These are phyloP conservation scores for Neofusicoccum cordaticola DNA, from an alignment of 2,329 filamentous ascomycete genomes.

Conservation along the genomic window DNA sequence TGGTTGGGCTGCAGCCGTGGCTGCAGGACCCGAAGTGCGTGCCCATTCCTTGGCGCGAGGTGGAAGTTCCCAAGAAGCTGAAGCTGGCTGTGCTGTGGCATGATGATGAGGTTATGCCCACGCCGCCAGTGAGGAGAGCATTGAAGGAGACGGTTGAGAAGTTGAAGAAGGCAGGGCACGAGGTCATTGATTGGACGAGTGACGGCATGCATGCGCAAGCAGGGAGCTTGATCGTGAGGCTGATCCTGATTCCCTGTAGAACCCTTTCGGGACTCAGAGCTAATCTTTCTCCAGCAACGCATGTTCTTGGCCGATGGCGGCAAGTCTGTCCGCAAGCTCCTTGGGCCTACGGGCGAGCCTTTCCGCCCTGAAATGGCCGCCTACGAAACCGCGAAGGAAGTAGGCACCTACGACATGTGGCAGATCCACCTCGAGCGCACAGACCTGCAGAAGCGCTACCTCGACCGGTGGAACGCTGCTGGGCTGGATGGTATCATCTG, in stretches of 20 bases:
- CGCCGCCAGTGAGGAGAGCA: slow-evolving; percentile 46
- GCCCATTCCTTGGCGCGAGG: slow-evolving; percentile 52
- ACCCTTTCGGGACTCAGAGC: neutral
- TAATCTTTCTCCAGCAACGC: slow-evolving; percentile 15
- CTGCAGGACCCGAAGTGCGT: slow-evolving; percentile 51
- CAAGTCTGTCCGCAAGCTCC: slow-evolving; percentile 42
- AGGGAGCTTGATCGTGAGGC: slow-evolving; percentile 10
- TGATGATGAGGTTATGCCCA: slow-evolving; percentile 36
- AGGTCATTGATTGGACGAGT: slow-evolving; percentile 55
- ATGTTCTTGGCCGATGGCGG: slow-evolving; percentile 55
- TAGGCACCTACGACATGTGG: slow-evolving; percentile 48
- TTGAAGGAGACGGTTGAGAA: slow-evolving; percentile 54
- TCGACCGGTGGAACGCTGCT: slow-evolving; percentile 45
- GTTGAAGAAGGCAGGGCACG: slow-evolving; percentile 50
- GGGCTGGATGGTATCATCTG: slow-evolving; percentile 46
- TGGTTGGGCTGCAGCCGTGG: slow-evolving; percentile 50
- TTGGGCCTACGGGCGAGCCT: slow-evolving; percentile 43
- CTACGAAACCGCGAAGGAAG: slow-evolving; percentile 44
- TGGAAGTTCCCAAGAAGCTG: slow-evolving; percentile 47
- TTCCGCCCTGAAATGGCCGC: slow-evolving; percentile 49
- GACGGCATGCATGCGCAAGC: slow-evolving; percentile 13
- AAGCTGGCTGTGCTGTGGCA: slow-evolving; percentile 51
- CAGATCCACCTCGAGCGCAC: slow-evolving; percentile 48
- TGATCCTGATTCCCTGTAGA: neutral
- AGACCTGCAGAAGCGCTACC: slow-evolving; percentile 40